A percentile compares a stretch with the other conserved stretches of the same genome.
phyloP scores from a whole-genome alignment of 495 filamentous ascomycete genomes.

The Aspergillus bertholletiae region DNA sequence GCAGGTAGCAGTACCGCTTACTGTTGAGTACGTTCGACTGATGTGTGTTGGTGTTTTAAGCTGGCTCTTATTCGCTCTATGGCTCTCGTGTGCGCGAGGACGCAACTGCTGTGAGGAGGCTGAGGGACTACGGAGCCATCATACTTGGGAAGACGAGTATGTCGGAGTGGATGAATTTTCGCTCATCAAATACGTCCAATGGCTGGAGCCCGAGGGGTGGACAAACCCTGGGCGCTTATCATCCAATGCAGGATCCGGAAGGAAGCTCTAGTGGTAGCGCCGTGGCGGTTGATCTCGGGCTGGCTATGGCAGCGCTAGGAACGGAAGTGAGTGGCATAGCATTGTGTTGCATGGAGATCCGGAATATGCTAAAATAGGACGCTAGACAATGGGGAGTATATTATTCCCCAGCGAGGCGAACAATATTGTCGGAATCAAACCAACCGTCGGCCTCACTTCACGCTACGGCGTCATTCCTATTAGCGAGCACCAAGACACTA shows the following conservation, averaged over 20 bases:
- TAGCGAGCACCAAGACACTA: conserved; percentile 58
- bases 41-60: conserved; percentile 23
- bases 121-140: conserved; percentile 48
- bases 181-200: conserved; percentile 45
- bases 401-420: conserved; percentile 53
- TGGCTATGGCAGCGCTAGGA: conserved; percentile 47
- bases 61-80: conserved; percentile 56
- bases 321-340: conserved; percentile 44
- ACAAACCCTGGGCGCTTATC: conserved; percentile 48
- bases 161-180: conserved; percentile 53
- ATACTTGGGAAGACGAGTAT: conserved; percentile 55
- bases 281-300: conserved; percentile 45
- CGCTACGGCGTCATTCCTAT: conserved; percentile 60
- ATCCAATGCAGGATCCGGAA: conserved; percentile 48
- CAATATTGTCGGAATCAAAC: conserved; percentile 60
- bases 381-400: conserved; percentile 49
- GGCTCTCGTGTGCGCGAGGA: conserved; percentile 46
- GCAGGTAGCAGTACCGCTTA: no score
- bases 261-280: conserved; percentile 53
- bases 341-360: conserved; percentile 13
- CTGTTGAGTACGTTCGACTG: not conserved
- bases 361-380: conserved; percentile 1
- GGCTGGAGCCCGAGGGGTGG: conserved; percentile 55
- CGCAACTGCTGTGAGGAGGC: conserved; percentile 40
- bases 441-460: conserved; percentile 66